These are phyloP conservation scores for Fusarium mexicanum DNA, from an alignment of 2,329 filamentous ascomycete species.

Conservation along the genomic window DNA sequence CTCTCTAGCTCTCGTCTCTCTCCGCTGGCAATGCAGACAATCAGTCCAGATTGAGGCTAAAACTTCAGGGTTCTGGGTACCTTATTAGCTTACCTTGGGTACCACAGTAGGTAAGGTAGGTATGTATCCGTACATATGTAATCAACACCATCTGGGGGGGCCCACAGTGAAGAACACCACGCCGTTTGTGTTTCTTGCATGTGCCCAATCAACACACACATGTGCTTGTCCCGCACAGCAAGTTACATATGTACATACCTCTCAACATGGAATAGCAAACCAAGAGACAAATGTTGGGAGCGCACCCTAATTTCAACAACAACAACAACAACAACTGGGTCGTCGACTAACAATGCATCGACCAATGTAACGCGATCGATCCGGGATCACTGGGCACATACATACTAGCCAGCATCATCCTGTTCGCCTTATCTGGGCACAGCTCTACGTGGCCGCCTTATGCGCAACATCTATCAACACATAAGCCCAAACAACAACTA, in stretches of 20 bases:
- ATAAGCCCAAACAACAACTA: conserved; percentile 13
- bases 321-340: conserved; percentile 5
- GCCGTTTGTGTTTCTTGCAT: conserved; percentile 16
- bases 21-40: conserved; percentile 20
- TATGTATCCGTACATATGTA: neutral
- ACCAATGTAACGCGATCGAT: conserved; percentile 38
- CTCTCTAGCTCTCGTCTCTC: conserved; percentile 29
- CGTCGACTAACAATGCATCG: conserved; percentile 23
- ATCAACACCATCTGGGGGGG: neutral
- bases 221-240: neutral
- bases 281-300: neutral
- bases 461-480: conserved; percentile 23
- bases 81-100: neutral
- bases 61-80: conserved; percentile 13
- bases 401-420: conserved; percentile 18
- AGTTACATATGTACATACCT: neutral
- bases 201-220: neutral
- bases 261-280: neutral
- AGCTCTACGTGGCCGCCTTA: conserved; percentile 32
- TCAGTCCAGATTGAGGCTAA: conserved; percentile 26
- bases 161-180: conserved; percentile 12
- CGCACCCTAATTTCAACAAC: conserved; percentile 8
- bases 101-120: too few relatives aligned
- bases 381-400: conserved; percentile 18
- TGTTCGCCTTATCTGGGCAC: conserved; percentile 22